Evolutionary conservation across 768 basidiomycete species (phyloP), one percentile per base, ranked within the genome.

Genomic region (Mycena vulgaris): DNA sequence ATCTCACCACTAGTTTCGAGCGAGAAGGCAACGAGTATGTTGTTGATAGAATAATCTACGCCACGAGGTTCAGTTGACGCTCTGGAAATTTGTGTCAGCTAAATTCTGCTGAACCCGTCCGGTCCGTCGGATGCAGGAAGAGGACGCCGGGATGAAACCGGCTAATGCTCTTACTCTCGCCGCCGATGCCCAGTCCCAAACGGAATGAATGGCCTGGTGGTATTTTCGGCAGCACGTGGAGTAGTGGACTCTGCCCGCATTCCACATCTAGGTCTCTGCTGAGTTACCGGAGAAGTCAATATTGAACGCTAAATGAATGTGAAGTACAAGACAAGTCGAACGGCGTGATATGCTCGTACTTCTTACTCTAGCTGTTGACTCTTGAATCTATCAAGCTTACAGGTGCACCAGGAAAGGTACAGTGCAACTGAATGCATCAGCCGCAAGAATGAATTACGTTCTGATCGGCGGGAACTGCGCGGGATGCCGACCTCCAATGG

Each of bases 251-350:
- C 47, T 61, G 3, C 10, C 42, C 31, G 47, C 59, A 61, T 61
- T 61, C 31, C 21, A 45, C 47, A 61, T 47, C 59, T 61, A 47
- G 47, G 59, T 8, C 59, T 31, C 47, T 30, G 45, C 31, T 49
- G 47, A 61, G 47, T 48, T 49, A 61, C 59, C 59, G n/a, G 58
- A 60, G 58, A 45, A 45, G 21, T 47, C 10, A 48, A 60, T 60
- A 48, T 60, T 47, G 42, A 58, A 3, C 40, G 28, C 40, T 60
- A 31, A 45, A 60, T 31, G 21, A 48, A 60, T 47, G 58, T 60
- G 45, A 42, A 47, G 58, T 60, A 47, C 45, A 23, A 48, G 40
- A 45, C 42, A 35, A 35, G 33, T 35, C 33, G 28, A 60, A 33
- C 42, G 58, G 42, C 30, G 30, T 60, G 27, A 14, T 60, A 60